These are phyloP conservation scores for Monosporascus sp. DNA, from an alignment of 2,329 filamentous ascomycete genomes.

Conservation along the genomic window DNA sequence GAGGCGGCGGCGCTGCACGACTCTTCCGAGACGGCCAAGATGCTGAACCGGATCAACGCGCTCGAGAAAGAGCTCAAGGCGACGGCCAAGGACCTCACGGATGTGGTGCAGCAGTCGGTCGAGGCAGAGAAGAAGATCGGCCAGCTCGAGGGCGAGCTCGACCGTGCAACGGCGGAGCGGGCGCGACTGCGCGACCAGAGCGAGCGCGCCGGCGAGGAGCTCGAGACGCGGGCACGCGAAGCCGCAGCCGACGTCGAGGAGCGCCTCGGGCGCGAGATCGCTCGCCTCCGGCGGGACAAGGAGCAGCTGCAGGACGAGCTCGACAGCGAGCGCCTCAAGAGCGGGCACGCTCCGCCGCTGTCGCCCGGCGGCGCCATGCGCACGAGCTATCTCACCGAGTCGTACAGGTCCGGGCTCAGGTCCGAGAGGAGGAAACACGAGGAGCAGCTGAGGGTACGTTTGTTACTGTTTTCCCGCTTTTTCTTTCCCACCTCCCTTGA, in stretches of 20 bases:
- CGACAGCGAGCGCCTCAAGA: slow-evolving; percentile 24
- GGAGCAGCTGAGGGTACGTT: slow-evolving; percentile 28
- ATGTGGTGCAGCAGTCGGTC: slow-evolving; percentile 27
- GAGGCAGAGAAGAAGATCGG: slow-evolving; percentile 29
- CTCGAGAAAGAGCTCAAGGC: slow-evolving; percentile 64
- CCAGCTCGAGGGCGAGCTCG: slow-evolving; percentile 26
- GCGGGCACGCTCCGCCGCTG: slow-evolving; percentile 14
- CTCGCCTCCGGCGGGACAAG: slow-evolving; percentile 24
- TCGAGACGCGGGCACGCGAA: slow-evolving; percentile 20
- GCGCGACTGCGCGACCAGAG: slow-evolving; percentile 19
- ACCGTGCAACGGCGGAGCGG: slow-evolving; percentile 22
- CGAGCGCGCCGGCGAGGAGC: slow-evolving; percentile 17
- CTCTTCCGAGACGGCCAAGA: slow-evolving; percentile 30
- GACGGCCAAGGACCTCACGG: slow-evolving; percentile 26
- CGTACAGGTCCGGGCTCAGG: slow-evolving; percentile 25
- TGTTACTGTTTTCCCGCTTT: neutral
- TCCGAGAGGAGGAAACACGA: slow-evolving; percentile 30
- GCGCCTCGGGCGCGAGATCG: slow-evolving; percentile 20
- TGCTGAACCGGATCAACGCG: slow-evolving; percentile 38
- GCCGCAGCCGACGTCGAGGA: slow-evolving; percentile 18
- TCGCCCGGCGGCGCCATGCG: slow-evolving; percentile 21
- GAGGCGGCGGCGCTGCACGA: slow-evolving; percentile 51
- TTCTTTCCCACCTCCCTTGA: neutral
- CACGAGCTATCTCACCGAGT: slow-evolving; percentile 28
- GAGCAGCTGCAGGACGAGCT: slow-evolving; percentile 27